Conservation (phyloP, 2,329 filamentous ascomycete genomes). For the Phaeosphaeria sp. region DNA sequence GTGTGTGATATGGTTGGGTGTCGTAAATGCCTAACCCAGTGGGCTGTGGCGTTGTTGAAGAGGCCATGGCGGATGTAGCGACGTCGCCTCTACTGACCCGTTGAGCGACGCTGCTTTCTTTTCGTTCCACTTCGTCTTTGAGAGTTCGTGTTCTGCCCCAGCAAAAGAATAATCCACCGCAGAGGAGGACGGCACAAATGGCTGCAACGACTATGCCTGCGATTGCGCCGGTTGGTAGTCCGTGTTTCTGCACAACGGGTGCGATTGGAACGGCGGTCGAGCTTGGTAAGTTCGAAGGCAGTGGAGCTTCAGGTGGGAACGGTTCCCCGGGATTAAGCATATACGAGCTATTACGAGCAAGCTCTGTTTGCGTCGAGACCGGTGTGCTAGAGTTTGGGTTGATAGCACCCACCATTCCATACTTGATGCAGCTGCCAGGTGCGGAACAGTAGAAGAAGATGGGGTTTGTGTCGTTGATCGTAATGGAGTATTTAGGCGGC, state of each 20-base stretch:
- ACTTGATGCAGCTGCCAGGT: conserved; percentile 66
- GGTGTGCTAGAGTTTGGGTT: conserved; percentile 59
- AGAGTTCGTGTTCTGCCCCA: conserved; percentile 30
- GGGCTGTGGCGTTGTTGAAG: too few relatives aligned
- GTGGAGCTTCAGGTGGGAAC: conserved; percentile 34
- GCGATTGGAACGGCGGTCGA: neutral
- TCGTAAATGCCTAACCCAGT: too few relatives aligned
- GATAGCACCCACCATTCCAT: conserved; percentile 77
- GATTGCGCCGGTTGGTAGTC: conserved; percentile 47
- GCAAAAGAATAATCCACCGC: conserved; percentile 34
- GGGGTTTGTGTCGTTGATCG: conserved; percentile 40
- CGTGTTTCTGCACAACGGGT: conserved; percentile 1
- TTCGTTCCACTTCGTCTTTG: conserved; percentile 30
- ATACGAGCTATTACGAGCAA: conserved; percentile 34
- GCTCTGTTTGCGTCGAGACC: conserved; percentile 28
- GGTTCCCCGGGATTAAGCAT: conserved; percentile 44
- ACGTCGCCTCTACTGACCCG: neutral
- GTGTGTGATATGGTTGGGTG: too few relatives aligned
- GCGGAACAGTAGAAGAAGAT: conserved; percentile 58
- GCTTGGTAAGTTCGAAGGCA: conserved; percentile 2
- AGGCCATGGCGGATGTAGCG: too few relatives aligned
- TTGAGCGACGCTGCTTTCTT: conserved; percentile 17
- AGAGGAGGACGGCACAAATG: conserved; percentile 24
- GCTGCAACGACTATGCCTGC: conserved; percentile 66
- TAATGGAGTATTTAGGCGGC: conserved; percentile 37